Conservation (phyloP, 2,329 filamentous ascomycete species). For the Colletotrichum musae region DNA sequence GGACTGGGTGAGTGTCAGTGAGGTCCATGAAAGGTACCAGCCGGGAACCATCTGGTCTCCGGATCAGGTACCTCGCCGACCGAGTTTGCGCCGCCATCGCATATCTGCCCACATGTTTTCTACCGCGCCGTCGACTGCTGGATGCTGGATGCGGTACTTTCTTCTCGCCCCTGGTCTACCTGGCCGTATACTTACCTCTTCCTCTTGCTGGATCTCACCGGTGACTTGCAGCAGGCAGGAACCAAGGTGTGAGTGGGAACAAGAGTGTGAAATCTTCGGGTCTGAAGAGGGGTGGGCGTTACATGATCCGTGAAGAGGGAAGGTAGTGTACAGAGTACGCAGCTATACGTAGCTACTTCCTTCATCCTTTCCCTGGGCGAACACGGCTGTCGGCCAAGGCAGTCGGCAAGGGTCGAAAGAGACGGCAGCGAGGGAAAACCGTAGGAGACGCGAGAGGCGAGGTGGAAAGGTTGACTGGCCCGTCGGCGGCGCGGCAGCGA, state of each 20-base stretch:
- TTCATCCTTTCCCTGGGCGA: not conserved
- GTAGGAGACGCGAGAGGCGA: slow-evolving; percentile 10
- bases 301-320: slow-evolving; percentile 30
- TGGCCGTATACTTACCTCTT: slow-evolving; percentile 17
- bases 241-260: slow-evolving; percentile 30
- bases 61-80: slow-evolving; percentile 29
- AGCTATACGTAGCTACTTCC: slow-evolving; percentile 37
- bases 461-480: slow-evolving; percentile 4
- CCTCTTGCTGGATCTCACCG: not conserved
- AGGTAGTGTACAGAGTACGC: slow-evolving; percentile 18
- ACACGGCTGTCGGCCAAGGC: slow-evolving; percentile 40
- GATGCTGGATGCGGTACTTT: slow-evolving; percentile 24
- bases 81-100: not conserved
- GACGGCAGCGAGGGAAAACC: not conserved
- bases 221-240: slow-evolving; percentile 28
- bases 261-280: slow-evolving; percentile 9
- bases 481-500: slow-evolving; percentile 21
- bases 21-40: slow-evolving; percentile 20
- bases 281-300: slow-evolving; percentile 32
- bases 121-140: too few relatives aligned
- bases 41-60: slow-evolving; percentile 30
- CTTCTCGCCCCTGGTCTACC: slow-evolving; percentile 28
- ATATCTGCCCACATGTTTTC: not conserved
- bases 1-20: not conserved
- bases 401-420: slow-evolving; percentile 29